phyloP scores from a whole-genome alignment of 179 eudicot species.

The Actinidia polygama region DNA sequence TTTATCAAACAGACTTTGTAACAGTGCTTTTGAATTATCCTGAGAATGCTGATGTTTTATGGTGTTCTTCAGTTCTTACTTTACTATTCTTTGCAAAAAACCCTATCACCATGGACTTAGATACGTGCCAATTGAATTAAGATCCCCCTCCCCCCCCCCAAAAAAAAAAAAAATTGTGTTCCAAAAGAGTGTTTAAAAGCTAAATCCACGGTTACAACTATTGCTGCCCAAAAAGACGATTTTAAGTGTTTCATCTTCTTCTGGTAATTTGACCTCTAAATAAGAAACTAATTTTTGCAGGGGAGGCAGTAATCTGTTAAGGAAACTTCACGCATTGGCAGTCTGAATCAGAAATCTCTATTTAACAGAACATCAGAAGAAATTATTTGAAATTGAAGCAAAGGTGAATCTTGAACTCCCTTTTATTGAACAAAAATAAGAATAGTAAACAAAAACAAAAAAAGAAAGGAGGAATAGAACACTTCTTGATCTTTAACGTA shows the following conservation, averaged over 20 bases:
- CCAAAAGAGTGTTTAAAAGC: neutral
- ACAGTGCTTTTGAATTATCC: neutral
- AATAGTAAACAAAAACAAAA: neutral
- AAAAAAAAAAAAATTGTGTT: neutral
- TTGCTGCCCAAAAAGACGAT: neutral
- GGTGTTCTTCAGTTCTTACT: neutral
- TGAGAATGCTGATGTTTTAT: neutral
- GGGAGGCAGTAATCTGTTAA: slow-evolving; percentile 92
- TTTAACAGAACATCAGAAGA: slow-evolving; percentile 87
- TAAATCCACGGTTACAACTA: neutral
- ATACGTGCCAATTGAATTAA: neutral
- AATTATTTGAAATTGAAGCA: slow-evolving; percentile 78
- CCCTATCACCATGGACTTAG: neutral
- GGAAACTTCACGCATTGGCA: slow-evolving; percentile 83
- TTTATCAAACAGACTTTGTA: neutral
- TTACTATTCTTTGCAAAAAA: neutral
- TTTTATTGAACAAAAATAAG: neutral
- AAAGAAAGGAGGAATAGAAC: neutral
- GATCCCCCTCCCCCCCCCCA: neutral
- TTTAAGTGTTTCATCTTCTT: neutral
- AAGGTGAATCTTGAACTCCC: slow-evolving; percentile 55
- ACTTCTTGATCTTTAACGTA: neutral
- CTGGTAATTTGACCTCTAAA: slow-evolving; percentile 11
- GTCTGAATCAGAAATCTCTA: slow-evolving; percentile 72
- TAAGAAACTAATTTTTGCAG: slow-evolving; percentile 48